Evolutionary conservation across 2,329 filamentous ascomycete genomes (phyloP), one percentile per base, ranked within the genome.

Genomic region (Kalmusia sp.): DNA sequence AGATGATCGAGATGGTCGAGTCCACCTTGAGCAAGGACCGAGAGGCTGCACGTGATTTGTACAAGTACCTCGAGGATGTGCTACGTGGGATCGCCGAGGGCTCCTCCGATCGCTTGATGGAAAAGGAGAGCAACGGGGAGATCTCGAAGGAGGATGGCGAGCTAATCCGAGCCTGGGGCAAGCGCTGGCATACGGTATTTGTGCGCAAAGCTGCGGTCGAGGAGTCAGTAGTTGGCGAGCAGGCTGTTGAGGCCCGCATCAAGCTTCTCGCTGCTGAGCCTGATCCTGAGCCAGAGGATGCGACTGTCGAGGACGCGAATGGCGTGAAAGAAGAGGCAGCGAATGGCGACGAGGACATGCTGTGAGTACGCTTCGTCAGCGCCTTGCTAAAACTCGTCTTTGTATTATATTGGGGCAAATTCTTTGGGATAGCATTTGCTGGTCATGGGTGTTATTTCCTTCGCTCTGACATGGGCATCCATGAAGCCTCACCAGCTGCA

Each of bases 111-210:
- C 85, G 87, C 64, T 82, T 89, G 72, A 87, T 93, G 68, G 90
- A 96, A 76, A 86, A 81, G 28, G 86, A 88, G 54, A 85, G 82
- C 12, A 80, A 76, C 50, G 69, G 67, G 22, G 63, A 62, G 27
- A 49, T 76, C 17, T 64, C 75, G 51, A 59, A 75, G 55, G 70
- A 75, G 64, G 78, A 77, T 25, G 82, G 82, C 30, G 82, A 83
- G 54, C 79, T 93, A 59, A 83, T 96, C 52, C 83, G 84, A 57
- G 82, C 85, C 45, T 98, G 95, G 95, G 93, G 89, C 0, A 84
- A 86, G 69, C 84, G 92, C 41, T 99, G 95, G 95, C 79, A 91
- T 57, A 84, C 91, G 27, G 92, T 95, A 1, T 97, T 96, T 74
- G 80, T 87, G 65, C 83, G 95, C 37, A 89, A 92, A 75, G 85